Evolutionary conservation across 441 rosid genomes (phyloP), one percentile per base, ranked within the genome.

Genomic region (Capsella rubella): DNA sequence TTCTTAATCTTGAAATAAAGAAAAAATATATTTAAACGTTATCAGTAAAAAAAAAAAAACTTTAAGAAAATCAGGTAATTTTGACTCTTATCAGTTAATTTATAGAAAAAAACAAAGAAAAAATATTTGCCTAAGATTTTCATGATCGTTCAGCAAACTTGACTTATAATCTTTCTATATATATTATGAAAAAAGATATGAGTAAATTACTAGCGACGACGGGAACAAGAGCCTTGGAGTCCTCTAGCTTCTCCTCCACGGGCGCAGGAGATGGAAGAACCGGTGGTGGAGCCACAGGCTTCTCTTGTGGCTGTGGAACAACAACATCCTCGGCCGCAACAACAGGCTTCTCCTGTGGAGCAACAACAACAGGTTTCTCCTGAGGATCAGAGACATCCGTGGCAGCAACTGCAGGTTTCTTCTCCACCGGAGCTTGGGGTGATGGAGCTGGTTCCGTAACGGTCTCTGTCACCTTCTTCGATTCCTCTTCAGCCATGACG

Each of bases 401-500:
- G 32, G 11, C 71, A 5, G 79, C 84, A 40, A 67, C 18, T 16
- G 18, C 76, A 4, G 80, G 69, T 34, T 74, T 76, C 15, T 74
- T 76, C 15, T 79, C 77, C 1, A 68, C 75, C 12, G 84, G 76
- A 51, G 59, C 42, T 13, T 55, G 14, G 1, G 63, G 45, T 27
- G 64, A 4, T 63, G 85, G 77, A 14, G 76, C 78, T 13, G 82
- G 74, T 47, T 85, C 86, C 2, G 87, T 25, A 1, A 83, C 83
- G 40, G 82, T 46, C 50, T 82, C 83, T 15, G 87, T 39, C 71
- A 84, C 69, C 83, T 85, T 86, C 82, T 85, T 84, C 0, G 83
- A 56, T 66, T 83, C 85, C 67, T 83, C 87, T 74, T 85, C 84
- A 8, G 92, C 89, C 97, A 89, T 75, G 57, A 62, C 37, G 79